A percentile compares a stretch with the other conserved stretches of the same genome.
These are phyloP conservation scores for Halteria grandinella DNA, from an alignment of 73 alveolate species.

Conservation along the genomic window DNA sequence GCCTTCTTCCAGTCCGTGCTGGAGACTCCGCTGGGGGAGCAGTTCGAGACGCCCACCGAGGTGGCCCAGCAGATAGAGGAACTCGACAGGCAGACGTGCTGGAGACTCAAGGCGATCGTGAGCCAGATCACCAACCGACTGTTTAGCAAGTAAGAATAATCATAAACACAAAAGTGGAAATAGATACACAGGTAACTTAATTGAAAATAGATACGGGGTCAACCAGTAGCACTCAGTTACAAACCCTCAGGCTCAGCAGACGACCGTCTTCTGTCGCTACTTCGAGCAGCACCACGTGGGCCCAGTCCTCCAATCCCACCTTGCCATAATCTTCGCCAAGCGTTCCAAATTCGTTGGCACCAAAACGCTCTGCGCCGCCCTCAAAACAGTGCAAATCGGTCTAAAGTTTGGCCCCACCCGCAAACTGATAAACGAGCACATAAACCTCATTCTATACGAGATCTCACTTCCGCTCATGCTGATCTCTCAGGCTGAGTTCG, in stretches of 20 bases:
- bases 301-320: slow-evolving; percentile 42
- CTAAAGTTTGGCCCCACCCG: slow-evolving; percentile 21
- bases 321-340: slow-evolving; percentile 54
- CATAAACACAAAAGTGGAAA: too few relatives aligned
- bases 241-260: background rate
- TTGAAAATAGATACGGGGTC: slow-evolving; percentile 46
- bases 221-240: too few relatives aligned
- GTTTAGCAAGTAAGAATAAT: slow-evolving; percentile 56
- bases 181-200: slow-evolving; percentile 33
- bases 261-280: background rate
- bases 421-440: slow-evolving; percentile 46
- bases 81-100: slow-evolving; percentile 57
- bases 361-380: slow-evolving; percentile 61
- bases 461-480: slow-evolving; percentile 67
- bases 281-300: slow-evolving; percentile 16
- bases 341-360: slow-evolving; percentile 59
- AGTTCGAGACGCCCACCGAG: slow-evolving; percentile 60
- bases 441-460: slow-evolving; percentile 66
- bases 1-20: slow-evolving; percentile 64
- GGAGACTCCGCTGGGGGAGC: slow-evolving; percentile 54
- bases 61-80: slow-evolving; percentile 55
- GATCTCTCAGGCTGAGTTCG: slow-evolving; percentile 68
- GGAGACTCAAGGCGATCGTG: slow-evolving; percentile 73
- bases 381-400: slow-evolving; percentile 53
- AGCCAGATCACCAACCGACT: slow-evolving; percentile 60